phyloP scores from a whole-genome alignment of 768 basidiomycete species.

The Mycena venus region DNA sequence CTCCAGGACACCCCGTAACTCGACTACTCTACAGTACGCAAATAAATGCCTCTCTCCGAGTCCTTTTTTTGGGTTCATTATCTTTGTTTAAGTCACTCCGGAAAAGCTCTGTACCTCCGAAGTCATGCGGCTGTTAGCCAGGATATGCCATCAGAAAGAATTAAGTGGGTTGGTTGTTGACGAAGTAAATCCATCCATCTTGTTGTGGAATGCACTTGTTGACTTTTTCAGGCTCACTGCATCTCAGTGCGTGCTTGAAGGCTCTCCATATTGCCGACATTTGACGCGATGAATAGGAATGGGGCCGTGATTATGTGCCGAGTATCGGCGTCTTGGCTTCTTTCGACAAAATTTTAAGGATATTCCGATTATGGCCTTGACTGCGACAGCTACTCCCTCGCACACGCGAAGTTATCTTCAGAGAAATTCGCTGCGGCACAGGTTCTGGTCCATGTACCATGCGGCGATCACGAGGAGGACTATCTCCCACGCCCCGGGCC shows the following conservation, averaged over 20 bases:
- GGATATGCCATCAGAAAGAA: slow-evolving; percentile 65
- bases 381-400: slow-evolving; percentile 84
- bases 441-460: slow-evolving; percentile 13
- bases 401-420: slow-evolving; percentile 65
- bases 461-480: slow-evolving; percentile 24
- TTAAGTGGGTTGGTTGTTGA: slow-evolving; percentile 86
- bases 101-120: slow-evolving; percentile 74
- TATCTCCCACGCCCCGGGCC: slow-evolving; percentile 33
- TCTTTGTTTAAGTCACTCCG: slow-evolving; percentile 73
- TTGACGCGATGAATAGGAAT: slow-evolving; percentile 75
- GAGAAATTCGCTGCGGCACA: slow-evolving; percentile 45
- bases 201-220: not conserved
- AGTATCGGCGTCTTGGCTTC: slow-evolving; percentile 78
- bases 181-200: slow-evolving; percentile 63
- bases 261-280: too few species aligned
- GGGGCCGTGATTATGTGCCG: slow-evolving; percentile 85
- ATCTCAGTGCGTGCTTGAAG: slow-evolving; percentile 70
- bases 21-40: slow-evolving; percentile 85
- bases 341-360: slow-evolving; percentile 76
- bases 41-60: slow-evolving; percentile 31
- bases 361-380: slow-evolving; percentile 90
- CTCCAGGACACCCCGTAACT: slow-evolving; percentile 67
- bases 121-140: slow-evolving; percentile 64
- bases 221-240: slow-evolving; percentile 79
- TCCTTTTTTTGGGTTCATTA: not conserved